Base-by-base conservation (phyloP, 805 yeast species). In the Hanseniaspora mollemarum region DNA sequence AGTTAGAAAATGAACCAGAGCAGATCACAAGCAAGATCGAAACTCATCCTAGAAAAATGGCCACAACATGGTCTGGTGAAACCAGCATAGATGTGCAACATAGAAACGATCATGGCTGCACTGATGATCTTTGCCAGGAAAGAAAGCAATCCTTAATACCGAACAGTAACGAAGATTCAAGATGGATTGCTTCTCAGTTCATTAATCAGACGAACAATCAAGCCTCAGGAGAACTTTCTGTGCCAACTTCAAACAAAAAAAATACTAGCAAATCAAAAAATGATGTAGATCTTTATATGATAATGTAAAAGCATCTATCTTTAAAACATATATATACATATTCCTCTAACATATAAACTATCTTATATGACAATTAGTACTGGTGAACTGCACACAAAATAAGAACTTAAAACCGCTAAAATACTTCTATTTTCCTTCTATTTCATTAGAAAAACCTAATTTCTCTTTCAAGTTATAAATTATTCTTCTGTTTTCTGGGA, bases 401-500 rank as follows among this genome's bases (percentile, higher is more conserved):
- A n/a, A n/a, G n/a, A n/a, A n/a, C n/a, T n/a, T n/a, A n/a, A n/a
- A n/a, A n/a, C n/a, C n/a, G n/a, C n/a, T n/a, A n/a, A 25, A 4
- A 12, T 43, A 1, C 26, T 22, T 35, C 18, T 28, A 18, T 12
- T 9, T 7, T 18, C 9, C 8, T 44, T 13, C 18, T 13, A 35
- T 15, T 3, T 35, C 28, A 37, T 21, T 31, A 1, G 21, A 4
- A 21, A 32, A 40, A 8, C 45, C 45, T 10, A 48, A 32, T 32
- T 22, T 40, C 21, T 33, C 21, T 18, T 40, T 48, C 7, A 48
- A 26, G 26, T 48, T 48, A 24, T 40, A 40, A 12, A 48, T 40
- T 19, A 48, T 24, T 40, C 45, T 48, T 48, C 51, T 39, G 9
- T 48, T 19, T 40, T 48, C 51, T 7, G 51, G 51, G 15, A 48